A percentile compares a stretch with the other conserved stretches of the same genome.
phyloP scores from a whole-genome alignment of 352 stramenopile species.

The Phytopythium mirpurense region DNA sequence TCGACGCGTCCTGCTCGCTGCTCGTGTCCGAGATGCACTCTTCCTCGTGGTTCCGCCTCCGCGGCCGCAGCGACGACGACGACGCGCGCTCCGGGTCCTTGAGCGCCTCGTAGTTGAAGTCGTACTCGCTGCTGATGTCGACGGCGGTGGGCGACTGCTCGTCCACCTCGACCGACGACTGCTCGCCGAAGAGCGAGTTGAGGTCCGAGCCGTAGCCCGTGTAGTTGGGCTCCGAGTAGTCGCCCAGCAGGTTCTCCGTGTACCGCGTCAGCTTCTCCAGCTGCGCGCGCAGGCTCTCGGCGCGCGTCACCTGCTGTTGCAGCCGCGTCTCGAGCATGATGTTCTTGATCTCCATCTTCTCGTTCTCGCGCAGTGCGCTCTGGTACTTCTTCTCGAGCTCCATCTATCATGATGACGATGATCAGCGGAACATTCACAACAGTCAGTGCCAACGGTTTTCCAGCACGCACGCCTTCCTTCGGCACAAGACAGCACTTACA shows the following conservation, averaged over 20 bases:
- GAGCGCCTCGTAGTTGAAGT: conserved; percentile 33
- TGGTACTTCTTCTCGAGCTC: conserved; percentile 62
- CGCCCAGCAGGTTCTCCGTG: conserved; percentile 54
- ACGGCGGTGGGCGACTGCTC: conserved; percentile 30
- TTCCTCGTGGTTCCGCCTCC: conserved; percentile 33
- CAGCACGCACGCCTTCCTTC: not conserved
- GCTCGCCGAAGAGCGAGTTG: conserved; percentile 41
- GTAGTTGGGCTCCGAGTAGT: conserved; percentile 43
- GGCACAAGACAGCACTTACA: conserved; percentile 7
- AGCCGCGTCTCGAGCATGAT: conserved; percentile 57
- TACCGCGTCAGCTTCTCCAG: conserved; percentile 71
- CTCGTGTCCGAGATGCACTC: conserved; percentile 59
- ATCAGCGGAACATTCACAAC: not conserved
- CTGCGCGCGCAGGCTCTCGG: conserved; percentile 55
- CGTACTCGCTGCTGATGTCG: conserved; percentile 34
- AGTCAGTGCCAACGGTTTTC: not conserved
- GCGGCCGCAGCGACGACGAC: conserved; percentile 13
- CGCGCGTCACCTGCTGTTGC: conserved; percentile 56
- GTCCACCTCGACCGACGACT: conserved; percentile 26
- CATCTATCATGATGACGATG: conserved; percentile 11
- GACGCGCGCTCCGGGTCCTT: conserved; percentile 16
- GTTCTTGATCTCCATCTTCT: conserved; percentile 55
- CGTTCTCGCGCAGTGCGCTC: conserved; percentile 28
- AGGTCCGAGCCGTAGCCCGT: conserved; percentile 46
- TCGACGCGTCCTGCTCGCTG: conserved; percentile 30